These are phyloP conservation scores for Poa pratensis DNA, from an alignment of 176 grass and related monocot species.

Conservation along the genomic window DNA sequence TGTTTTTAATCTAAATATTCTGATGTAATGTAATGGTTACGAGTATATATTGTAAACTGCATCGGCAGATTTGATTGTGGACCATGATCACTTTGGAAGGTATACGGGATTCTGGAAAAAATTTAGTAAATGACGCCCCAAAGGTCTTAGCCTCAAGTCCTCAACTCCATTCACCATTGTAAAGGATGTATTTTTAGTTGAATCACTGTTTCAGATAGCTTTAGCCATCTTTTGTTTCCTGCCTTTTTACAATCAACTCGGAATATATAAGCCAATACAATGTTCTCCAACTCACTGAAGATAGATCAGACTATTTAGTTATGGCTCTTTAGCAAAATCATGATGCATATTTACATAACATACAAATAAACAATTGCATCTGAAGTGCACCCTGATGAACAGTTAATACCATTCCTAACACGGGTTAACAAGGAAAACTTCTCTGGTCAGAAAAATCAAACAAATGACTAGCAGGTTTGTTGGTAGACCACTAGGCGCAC, in stretches of 20 bases:
- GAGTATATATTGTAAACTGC: neutral
- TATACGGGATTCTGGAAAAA: neutral
- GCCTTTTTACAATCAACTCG: neutral
- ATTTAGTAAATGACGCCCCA: neutral
- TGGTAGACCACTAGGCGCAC: neutral
- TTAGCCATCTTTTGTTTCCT: neutral
- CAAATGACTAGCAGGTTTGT: neutral
- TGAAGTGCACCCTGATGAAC: neutral
- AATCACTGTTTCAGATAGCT: neutral
- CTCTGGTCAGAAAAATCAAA: neutral
- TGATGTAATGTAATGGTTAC: neutral
- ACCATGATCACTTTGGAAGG: neutral
- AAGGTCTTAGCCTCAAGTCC: neutral
- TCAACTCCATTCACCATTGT: neutral
- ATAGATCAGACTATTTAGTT: neutral
- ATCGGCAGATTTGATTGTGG: neutral
- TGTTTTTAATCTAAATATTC: neutral
- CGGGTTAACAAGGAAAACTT: neutral
- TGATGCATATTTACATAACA: neutral
- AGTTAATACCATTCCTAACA: neutral
- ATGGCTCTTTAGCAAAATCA: neutral
- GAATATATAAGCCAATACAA: neutral
- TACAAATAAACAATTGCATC: neutral
- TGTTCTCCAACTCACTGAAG: neutral
- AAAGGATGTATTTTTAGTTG: neutral